Evolutionary conservation across 257 asterid species (phyloP), one percentile per base, ranked within the genome.

Genomic region (Thymus mandschuricus): DNA sequence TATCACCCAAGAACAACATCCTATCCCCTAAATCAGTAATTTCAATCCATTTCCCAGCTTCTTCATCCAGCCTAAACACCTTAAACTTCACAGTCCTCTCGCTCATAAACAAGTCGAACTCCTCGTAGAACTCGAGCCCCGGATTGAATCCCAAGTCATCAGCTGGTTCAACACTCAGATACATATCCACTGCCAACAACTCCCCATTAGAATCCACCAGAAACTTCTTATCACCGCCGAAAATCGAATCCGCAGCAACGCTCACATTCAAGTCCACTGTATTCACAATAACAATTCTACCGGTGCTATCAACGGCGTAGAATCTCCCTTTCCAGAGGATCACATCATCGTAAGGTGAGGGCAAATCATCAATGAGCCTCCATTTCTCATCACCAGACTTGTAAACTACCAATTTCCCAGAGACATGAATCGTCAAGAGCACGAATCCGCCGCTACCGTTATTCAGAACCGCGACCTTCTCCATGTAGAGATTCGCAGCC

Each of bases 151-250:
- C 92, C 35, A 87, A 59, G 73, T 88, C 89, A 70, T 84, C 91
- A 13, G 78, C 92, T 3, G 92, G 83, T 3, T 91, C 92, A 56
- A 74, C 71, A 60, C 88, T 84, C 83, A 88, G 65, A 75, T 86
- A 88, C 88, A 79, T 86, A 74, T 87, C 96, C 11, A 89, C 96
- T 54, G 88, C 62, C 82, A 91, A n/a, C 81, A 91, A 68, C 35
- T 84, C 89, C 49, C 88, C 96, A 48, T 76, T 77, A 3, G 86
- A 85, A 56, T 81, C 88, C 78, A 94, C 91, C 11, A 94, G 81
- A 68, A 82, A 89, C 85, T 91, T 94, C 92, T 84, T 91, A 68
- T 91, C 96, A 46, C 97, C 95, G 28, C 96, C 96, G 31, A 55
- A 80, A 15, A 85, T 75, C 0, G 96, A 54, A n/a, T 69, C 34